Evolutionary conservation across 2,329 filamentous ascomycete species (phyloP).

Genomic region (Fusarium sp.): DNA sequence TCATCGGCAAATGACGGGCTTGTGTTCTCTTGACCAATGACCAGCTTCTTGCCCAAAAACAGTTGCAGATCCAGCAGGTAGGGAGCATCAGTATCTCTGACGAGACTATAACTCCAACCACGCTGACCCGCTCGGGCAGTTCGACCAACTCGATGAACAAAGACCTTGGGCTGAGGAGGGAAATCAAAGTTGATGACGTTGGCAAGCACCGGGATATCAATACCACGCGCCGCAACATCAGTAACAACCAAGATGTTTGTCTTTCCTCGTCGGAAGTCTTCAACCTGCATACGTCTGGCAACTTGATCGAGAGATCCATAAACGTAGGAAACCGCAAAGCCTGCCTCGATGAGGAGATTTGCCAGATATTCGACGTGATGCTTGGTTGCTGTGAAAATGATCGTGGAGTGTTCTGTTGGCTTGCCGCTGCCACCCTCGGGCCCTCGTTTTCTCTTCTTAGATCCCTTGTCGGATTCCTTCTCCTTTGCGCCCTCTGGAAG

Average conservation of each 20-base stretch:
- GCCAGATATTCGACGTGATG: conserved; percentile 97
- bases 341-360: conserved; percentile 80
- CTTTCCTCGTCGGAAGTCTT: conserved; percentile 86
- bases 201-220: conserved; percentile 94
- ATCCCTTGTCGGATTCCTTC: conserved; percentile 55
- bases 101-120: conserved; percentile 95
- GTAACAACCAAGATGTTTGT: conserved; percentile 95
- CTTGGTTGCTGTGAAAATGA: conserved; percentile 94
- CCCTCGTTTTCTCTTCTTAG: conserved; percentile 80
- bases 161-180: conserved; percentile 95
- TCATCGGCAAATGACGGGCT: conserved; percentile 82
- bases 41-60: conserved; percentile 87
- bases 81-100: conserved; percentile 87
- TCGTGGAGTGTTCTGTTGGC: conserved; percentile 91
- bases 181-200: conserved; percentile 99
- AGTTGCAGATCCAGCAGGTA: conserved; percentile 95
- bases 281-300: conserved; percentile 90
- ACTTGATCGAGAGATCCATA: conserved; percentile 96
- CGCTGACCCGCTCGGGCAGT: conserved; percentile 93
- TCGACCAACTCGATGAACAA: conserved; percentile 94
- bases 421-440: conserved; percentile 68
- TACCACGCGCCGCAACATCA: conserved; percentile 95
- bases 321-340: conserved; percentile 91
- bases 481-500: conserved; percentile 65
- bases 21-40: conserved; percentile 76